phyloP scores from a whole-genome alignment of 805 yeast genomes.

The Saccharomyces mikatae region DNA sequence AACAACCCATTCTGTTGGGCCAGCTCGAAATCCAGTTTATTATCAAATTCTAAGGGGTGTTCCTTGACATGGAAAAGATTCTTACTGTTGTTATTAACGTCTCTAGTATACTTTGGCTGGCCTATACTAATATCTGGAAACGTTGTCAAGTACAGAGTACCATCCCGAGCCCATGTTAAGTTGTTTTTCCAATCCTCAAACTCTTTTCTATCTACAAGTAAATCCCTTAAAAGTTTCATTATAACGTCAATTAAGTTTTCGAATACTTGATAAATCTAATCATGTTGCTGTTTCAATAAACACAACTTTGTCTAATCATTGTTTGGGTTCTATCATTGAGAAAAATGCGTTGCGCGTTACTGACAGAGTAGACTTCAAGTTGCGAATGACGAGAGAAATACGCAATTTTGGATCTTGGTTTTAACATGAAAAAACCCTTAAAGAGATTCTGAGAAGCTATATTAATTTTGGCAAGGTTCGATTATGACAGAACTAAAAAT shows the following conservation, averaged over 20 bases:
- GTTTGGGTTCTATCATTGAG: not conserved
- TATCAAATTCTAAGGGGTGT: slow-evolving; percentile 12
- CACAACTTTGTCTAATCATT: not conserved
- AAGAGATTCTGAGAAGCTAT: not conserved
- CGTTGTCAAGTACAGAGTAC: slow-evolving; percentile 22
- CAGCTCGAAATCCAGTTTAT: slow-evolving; percentile 23
- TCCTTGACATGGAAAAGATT: slow-evolving; percentile 24
- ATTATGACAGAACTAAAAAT: not conserved
- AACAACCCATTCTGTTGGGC: slow-evolving; percentile 19
- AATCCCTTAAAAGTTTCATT: slow-evolving; percentile 25
- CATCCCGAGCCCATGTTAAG: slow-evolving; percentile 26
- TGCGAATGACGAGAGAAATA: not conserved
- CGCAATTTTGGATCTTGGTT: not conserved
- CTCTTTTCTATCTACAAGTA: slow-evolving; percentile 22
- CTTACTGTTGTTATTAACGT: slow-evolving; percentile 13
- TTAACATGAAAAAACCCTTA: too few relatives aligned
- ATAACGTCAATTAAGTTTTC: not conserved
- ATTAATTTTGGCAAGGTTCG: not conserved
- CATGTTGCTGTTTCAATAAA: not conserved
- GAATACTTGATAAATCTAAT: not conserved
- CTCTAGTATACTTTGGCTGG: slow-evolving; percentile 20
- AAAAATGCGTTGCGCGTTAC: not conserved
- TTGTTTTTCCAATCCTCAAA: slow-evolving; percentile 22
- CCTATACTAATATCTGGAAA: slow-evolving; percentile 23
- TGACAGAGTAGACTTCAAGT: not conserved